These are phyloP conservation scores for Piedraia hortae DNA, from an alignment of 2,329 filamentous ascomycete species.

Conservation along the genomic window DNA sequence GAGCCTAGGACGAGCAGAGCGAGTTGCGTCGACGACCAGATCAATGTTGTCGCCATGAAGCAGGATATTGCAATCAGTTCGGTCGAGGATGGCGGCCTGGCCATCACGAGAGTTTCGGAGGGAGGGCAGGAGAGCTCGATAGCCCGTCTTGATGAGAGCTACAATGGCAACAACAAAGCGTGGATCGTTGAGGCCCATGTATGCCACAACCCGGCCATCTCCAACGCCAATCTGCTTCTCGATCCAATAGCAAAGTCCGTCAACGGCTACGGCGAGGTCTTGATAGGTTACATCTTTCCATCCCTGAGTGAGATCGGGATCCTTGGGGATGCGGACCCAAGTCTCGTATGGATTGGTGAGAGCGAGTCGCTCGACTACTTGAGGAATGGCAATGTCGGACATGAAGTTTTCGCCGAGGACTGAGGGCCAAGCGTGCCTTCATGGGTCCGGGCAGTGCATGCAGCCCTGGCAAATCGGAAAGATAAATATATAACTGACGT, in stretches of 20 bases:
- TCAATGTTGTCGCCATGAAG: slow-evolving; percentile 2
- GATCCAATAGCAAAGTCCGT: slow-evolving; percentile 4
- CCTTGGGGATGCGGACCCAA: slow-evolving; percentile 5
- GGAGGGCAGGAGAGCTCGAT: slow-evolving; percentile 1
- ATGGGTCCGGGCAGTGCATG: too few species aligned
- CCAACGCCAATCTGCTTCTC: slow-evolving; percentile 3
- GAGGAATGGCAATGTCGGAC: background rate
- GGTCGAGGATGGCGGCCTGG: slow-evolving; percentile 1
- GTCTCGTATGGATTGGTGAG: slow-evolving; percentile 4
- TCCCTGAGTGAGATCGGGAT: slow-evolving; percentile 4
- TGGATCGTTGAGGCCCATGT: slow-evolving; percentile 2
- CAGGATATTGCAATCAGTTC: slow-evolving; percentile 1
- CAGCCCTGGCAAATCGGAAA: too few species aligned
- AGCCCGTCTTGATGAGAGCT: slow-evolving; percentile 2
- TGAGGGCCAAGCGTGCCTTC: too few species aligned
- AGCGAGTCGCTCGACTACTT: slow-evolving; percentile 4
- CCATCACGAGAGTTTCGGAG: slow-evolving; percentile 2
- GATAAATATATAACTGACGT: too few species aligned
- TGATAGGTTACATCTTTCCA: slow-evolving; percentile 4
- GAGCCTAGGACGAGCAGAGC: background rate
- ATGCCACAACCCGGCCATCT: slow-evolving; percentile 2
- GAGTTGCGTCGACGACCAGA: slow-evolving; percentile 1
- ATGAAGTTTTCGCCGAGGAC: too few species aligned
- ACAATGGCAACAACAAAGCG: slow-evolving; percentile 1
- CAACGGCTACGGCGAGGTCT: slow-evolving; percentile 4